These are phyloP conservation scores for Dendrobium catenatum DNA, from an alignment of 106 monocot species.

Conservation along the genomic window DNA sequence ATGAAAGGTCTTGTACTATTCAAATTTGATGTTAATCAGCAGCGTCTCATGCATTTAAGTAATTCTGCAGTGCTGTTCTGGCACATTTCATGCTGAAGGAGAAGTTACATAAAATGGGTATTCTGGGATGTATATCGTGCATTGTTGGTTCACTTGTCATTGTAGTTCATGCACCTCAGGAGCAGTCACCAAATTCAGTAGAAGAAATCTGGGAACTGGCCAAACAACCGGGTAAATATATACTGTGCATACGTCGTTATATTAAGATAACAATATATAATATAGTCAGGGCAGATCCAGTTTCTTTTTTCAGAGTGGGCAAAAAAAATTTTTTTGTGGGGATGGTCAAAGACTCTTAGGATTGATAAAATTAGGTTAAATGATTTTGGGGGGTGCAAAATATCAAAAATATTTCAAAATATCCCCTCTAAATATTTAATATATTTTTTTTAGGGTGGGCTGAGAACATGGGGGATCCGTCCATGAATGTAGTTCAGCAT, in stretches of 20 bases:
- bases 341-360: no score
- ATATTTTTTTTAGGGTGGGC: no score
- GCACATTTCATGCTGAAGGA: conserved; percentile 78
- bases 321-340: no score
- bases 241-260: not conserved
- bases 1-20: not conserved
- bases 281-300: not conserved
- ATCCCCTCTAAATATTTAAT: no score
- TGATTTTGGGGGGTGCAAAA: no score
- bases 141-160: conserved; percentile 75
- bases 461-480: no score
- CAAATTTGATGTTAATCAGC: not conserved
- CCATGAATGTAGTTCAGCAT: not conserved
- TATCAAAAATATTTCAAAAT: no score
- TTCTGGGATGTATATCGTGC: conserved; percentile 66
- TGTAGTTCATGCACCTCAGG: conserved; percentile 79
- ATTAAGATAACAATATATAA: not conserved
- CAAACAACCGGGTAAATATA: conserved; percentile 57
- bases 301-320: no score
- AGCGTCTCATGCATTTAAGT: not conserved
- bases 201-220: conserved; percentile 81
- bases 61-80: conserved; percentile 50
- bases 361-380: no score
- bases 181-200: conserved; percentile 47
- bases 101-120: conserved; percentile 50